Percentiles rank a stretch among this genome's conserved stretches.
Conservation (phyloP, 2,329 filamentous ascomycete species). For the Aureobasidium sp. region DNA sequence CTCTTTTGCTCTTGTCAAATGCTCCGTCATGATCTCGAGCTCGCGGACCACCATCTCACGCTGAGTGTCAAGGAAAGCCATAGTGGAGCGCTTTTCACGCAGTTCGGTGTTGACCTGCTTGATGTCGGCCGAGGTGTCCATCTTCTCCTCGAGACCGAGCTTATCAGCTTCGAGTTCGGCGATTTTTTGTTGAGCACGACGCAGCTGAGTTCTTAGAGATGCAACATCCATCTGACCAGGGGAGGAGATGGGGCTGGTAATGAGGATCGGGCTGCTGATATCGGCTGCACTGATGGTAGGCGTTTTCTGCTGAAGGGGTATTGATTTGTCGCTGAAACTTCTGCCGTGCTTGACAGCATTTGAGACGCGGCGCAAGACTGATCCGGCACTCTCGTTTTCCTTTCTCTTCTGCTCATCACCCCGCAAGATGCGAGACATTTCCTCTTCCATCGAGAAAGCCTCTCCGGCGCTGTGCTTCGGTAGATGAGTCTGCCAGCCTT, state of each 20-base stretch:
- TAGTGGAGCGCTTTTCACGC: constrained; percentile 88
- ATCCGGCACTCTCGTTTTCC: constrained; percentile 41
- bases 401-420: constrained; percentile 56
- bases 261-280: constrained; percentile 40
- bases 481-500: constrained; percentile 26
- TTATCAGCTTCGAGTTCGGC: constrained; percentile 81
- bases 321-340: constrained; percentile 61
- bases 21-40: constrained; percentile 80
- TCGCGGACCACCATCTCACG: constrained; percentile 93
- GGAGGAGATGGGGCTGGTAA: constrained; percentile 62
- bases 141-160: constrained; percentile 44
- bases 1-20: constrained; percentile 79
- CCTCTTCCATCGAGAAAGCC: constrained; percentile 91
- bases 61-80: constrained; percentile 88
- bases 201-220: constrained; percentile 61
- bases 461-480: constrained; percentile 62
- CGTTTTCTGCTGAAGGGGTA: constrained; percentile 16
- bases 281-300: constrained; percentile 18
- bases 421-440: constrained; percentile 81
- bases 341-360: constrained; percentile 91
- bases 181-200: constrained; percentile 75
- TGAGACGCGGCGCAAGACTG: constrained; percentile 79
- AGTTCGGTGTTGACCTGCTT: constrained; percentile 81
- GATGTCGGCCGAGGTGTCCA: constrained; percentile 54
- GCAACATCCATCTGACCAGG: constrained; percentile 42